Base-by-base conservation (phyloP, 2,329 filamentous ascomycete genomes). In the Monosporascus cannonballus region DNA sequence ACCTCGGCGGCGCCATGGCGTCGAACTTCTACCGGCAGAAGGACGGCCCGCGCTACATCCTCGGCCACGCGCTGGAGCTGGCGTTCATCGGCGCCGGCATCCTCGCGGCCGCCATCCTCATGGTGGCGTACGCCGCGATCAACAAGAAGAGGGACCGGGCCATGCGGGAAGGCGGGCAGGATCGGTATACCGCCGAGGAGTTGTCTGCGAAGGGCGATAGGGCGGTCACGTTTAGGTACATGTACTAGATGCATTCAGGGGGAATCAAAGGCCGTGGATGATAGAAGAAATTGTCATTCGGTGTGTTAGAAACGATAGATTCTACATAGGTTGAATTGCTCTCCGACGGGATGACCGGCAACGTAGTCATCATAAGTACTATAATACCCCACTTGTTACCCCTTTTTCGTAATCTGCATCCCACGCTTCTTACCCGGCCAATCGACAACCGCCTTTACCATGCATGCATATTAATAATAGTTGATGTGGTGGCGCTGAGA, bases 11-110 rank as follows among this genome's bases (percentile, higher is more conserved):
- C 2, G 85, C 84, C 1, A 86, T 89, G 79, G 83, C 85, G 0
- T 85, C 83, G 5, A 89, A 89, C 61, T 88, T 89, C 60, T 90
- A 89, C 60, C 77, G 85, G 3, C 64, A 70, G 27, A 67, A 65
- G 4, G 78, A 81, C 53, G 61, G 62, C 1, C 78, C 79, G 0
- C 69, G 72, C 4, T 82, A 79, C 49, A 68, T 73, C 4, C 65
- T 81, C 1, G 78, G 79, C 0, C 78, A 81, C 54, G 71, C 63
- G 1, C 59, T 81, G 14, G 77, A 81, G 57, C 61, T 82, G 3
- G 76, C 67, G 0, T 81, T 81, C 54, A 75, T 80, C 20, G 55
- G 58, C 3, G 58, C 66, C 0, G 78, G 76, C 0, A 71, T 80
- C 17, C 58, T 76, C 27, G 77, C 77, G 0, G 69, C 74, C 1